These are phyloP conservation scores for Pseudognaphalium luteoalbum DNA, from an alignment of 129 eudicot genomes.

Conservation along the genomic window DNA sequence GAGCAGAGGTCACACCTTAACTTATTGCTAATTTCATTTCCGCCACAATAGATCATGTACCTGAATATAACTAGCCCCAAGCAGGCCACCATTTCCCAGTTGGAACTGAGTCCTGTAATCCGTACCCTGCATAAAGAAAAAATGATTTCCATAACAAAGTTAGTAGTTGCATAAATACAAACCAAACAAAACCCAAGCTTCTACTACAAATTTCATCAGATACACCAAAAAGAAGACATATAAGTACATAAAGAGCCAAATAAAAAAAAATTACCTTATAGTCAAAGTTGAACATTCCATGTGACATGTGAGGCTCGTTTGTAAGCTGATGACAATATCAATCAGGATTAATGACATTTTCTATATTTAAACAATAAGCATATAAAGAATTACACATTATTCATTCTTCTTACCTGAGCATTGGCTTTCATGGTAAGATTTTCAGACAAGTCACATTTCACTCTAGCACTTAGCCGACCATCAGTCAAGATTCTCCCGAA, in stretches of 20 bases:
- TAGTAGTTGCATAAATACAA: conserved; percentile 10
- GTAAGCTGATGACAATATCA: conserved; percentile 58
- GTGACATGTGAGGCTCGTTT: conserved; percentile 95
- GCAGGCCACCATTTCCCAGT: conserved; percentile 76
- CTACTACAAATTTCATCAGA: not conserved
- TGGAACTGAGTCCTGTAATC: conserved; percentile 92
- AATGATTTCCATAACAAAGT: conserved; percentile 6
- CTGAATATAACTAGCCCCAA: conserved; percentile 98
- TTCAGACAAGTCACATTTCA: conserved; percentile 86
- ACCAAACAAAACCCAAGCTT: not conserved
- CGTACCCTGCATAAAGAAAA: conserved; percentile 56
- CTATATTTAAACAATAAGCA: not conserved
- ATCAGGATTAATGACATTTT: conserved; percentile 17
- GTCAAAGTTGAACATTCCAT: conserved; percentile 84
- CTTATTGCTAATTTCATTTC: conserved; percentile 8
- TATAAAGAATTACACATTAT: not conserved
- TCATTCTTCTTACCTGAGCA: conserved; percentile 65
- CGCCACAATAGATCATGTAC: conserved; percentile 34
- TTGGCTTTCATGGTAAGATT: conserved; percentile 80
- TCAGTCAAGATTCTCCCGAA: conserved; percentile 86
- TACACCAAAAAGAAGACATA: not conserved
- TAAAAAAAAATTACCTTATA: conserved; percentile 62
- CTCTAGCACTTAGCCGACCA: conserved; percentile 87
- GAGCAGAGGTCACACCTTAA: not conserved
- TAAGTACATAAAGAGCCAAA: not conserved